Conservation (phyloP, 2,329 filamentous ascomycete genomes). For the Fusarium miscanthi region DNA sequence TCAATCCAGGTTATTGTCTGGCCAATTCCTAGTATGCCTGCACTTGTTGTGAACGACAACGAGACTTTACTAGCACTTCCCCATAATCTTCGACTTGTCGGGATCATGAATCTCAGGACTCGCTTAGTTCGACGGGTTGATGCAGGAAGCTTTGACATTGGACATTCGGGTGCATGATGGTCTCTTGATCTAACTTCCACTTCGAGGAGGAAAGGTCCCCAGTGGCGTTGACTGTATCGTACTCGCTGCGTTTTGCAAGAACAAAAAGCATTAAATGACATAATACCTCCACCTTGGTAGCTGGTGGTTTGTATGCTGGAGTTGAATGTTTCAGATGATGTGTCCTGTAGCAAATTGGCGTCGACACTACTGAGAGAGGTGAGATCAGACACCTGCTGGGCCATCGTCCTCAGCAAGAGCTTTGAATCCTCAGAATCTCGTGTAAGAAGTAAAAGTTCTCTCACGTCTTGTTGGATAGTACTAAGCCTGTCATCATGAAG, state of each 20-base stretch:
- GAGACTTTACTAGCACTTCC: accelerated
- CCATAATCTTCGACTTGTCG: accelerated
- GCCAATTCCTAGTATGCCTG: accelerated
- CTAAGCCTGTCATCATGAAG: accelerated
- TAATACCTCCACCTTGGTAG: not conserved
- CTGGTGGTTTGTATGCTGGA: accelerated
- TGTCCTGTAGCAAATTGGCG: accelerated
- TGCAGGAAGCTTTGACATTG: not conserved
- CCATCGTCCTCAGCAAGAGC: accelerated
- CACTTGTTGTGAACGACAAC: accelerated
- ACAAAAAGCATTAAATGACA: accelerated
- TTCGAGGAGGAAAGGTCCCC: accelerated
- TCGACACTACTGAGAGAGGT: accelerated
- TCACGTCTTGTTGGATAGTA: accelerated
- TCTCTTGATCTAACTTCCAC: not conserved
- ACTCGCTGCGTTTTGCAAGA: not conserved
- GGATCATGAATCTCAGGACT: accelerated
- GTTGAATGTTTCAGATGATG: accelerated
- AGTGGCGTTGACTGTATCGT: accelerated
- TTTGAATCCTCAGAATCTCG: accelerated
- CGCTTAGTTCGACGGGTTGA: accelerated
- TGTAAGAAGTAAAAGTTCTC: not conserved
- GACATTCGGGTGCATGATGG: accelerated
- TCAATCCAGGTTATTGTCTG: accelerated
- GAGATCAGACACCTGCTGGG: accelerated